phyloP scores from a whole-genome alignment of 163 green algal genomes.

The Scenedesmus sp. region DNA sequence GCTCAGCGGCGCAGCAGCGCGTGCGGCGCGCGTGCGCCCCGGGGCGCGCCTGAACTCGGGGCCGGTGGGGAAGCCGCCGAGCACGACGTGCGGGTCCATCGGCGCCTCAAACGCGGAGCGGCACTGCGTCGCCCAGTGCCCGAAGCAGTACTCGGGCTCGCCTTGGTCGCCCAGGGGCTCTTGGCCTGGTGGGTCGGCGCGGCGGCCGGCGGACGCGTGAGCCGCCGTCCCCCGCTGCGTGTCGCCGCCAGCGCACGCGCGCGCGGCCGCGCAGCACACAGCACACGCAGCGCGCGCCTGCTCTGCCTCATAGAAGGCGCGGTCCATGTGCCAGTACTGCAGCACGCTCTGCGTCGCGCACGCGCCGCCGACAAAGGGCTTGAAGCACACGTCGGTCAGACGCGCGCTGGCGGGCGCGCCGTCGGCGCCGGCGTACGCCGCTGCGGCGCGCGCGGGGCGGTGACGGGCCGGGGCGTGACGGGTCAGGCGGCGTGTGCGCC shows the following conservation, averaged over 20 bases:
- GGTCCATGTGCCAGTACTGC: constrained; percentile 92
- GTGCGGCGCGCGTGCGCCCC: no score
- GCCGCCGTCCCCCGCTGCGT: no score
- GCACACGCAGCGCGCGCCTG: no score
- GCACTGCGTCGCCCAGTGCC: constrained; percentile 80
- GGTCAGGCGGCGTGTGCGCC: no score
- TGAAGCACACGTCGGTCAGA: constrained; percentile 82
- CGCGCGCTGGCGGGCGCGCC: background rate
- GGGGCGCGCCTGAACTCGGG: constrained; percentile 55
- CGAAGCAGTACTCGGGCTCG: constrained; percentile 80
- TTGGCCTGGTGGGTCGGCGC: constrained; percentile 2
- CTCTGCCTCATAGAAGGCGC: constrained; percentile 56
- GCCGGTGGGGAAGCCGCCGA: constrained; percentile 84
- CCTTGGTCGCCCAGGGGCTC: constrained; percentile 32
- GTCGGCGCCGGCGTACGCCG: constrained; percentile 12
- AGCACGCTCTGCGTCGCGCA: constrained; percentile 87
- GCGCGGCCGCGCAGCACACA: no score
- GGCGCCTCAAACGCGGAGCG: constrained; percentile 65
- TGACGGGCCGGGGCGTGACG: no score
- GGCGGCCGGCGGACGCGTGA: background rate
- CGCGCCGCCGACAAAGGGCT: constrained; percentile 77
- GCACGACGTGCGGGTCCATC: constrained; percentile 84
- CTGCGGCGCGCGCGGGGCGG: background rate
- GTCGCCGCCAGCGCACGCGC: no score
- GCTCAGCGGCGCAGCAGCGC: no score